Base-by-base conservation (phyloP, 805 yeast species). In the Jamesozyma spencerorum region DNA sequence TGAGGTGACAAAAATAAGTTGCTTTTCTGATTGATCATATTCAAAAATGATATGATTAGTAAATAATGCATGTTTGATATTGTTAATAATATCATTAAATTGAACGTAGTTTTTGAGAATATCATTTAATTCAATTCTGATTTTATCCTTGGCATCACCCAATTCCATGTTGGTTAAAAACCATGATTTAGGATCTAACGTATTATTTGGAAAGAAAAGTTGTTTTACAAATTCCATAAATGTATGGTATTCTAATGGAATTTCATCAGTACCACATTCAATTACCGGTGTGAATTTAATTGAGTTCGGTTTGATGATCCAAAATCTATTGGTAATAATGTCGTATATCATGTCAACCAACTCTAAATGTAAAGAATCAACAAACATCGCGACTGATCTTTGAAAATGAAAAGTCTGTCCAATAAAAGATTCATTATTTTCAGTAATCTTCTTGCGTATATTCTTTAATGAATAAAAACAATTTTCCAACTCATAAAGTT, bases 381-480 rank as follows among this genome's bases (percentile, higher is more conserved):
- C 45, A 32, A 52, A 54, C 2, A 47, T 37, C 6, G 44, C 41
- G 2, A 58, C 42, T 3, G 61, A 53, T 35, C 54, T 54, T 39
- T 57, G 59, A 37, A 58, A 56, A 20, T 47, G 54, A 36, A 53
- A 46, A 22, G 54, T 49, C 38, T 54, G 55, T 34, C 46, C 49
- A 12, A 48, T 32, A 18, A 36, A 37, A 2, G 43, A 20, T 12
- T 46, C 39, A 32, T 45, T 46, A 18, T 47, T 48, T 13, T 44
- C 38, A 19, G 45, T 42, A 8, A 58, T 34, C 38, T 51, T 57
- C 33, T 47, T 54, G 15, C 53, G 50, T 33, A 60, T 32, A 8
- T 50, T 47, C 29, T 52, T 46, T 28, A 60, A 40, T 2, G 63
- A 57, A 41, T 55, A 53, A 38, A 54, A 60, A 38, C 63, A 58